A percentile compares a stretch with the other conserved stretches of the same genome.
Evolutionary conservation across 306 rosid species (phyloP).

Genomic region (Quercus gilva): DNA sequence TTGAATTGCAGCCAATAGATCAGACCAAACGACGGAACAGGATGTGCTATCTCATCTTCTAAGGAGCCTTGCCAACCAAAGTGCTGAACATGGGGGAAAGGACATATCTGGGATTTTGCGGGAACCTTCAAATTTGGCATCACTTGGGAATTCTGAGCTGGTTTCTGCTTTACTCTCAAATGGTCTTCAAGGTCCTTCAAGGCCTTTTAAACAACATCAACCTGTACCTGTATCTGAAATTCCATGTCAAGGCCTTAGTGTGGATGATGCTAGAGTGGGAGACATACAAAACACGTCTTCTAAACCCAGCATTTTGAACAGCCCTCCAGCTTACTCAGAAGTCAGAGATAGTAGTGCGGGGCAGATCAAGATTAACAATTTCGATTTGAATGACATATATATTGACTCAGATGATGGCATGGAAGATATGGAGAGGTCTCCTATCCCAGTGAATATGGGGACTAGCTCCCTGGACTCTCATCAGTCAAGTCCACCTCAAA

Average conservation of each 20-base stretch:
- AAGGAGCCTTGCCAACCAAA: conserved; percentile 57
- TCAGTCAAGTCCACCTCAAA: conserved; percentile 95
- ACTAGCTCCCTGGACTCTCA: conserved; percentile 71
- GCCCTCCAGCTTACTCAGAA: conserved; percentile 68
- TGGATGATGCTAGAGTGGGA: conserved; percentile 41
- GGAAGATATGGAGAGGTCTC: conserved; percentile 59
- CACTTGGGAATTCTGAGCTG: conserved; percentile 49
- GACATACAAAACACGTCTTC: conserved; percentile 40
- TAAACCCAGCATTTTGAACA: conserved; percentile 50
- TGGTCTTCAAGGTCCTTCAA: conserved; percentile 55
- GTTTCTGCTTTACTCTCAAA: conserved; percentile 49
- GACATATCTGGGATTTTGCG: conserved; percentile 51
- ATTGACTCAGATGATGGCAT: conserved; percentile 75
- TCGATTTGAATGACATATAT: conserved; percentile 80
- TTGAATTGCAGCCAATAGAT: conserved; percentile 58
- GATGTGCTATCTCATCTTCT: conserved; percentile 75
- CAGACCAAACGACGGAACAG: conserved; percentile 71
- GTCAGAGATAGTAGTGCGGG: conserved; percentile 54
- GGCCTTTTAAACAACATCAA: conserved; percentile 37
- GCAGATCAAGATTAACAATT: conserved; percentile 60
- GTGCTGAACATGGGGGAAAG: conserved; percentile 48
- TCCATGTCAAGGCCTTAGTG: conserved; percentile 38
- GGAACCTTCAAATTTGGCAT: conserved; percentile 50
- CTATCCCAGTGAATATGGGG: conserved; percentile 54
- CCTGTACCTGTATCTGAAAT: conserved; percentile 33